Evolutionary conservation across 2,329 filamentous ascomycete genomes (phyloP), one percentile per base, ranked within the genome.

Genomic region (Dactylellina parvicollis): DNA sequence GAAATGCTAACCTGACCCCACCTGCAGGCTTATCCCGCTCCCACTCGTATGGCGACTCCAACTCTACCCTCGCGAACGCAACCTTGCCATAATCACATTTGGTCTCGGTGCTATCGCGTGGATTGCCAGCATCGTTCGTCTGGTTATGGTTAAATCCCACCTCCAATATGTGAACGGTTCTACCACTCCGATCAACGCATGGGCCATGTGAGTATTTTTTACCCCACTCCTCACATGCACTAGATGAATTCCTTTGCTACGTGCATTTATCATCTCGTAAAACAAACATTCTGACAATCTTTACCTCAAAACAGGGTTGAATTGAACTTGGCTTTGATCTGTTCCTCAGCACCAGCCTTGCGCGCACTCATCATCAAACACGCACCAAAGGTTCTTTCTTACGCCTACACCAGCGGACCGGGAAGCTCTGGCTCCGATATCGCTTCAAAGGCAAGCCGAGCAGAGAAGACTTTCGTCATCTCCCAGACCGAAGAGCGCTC

Each of bases 1-100:
- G 38, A 60, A 57, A 64, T 72, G 18, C 67, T 71, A 61, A 71
- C 34, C 32, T 28, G 16, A 20, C 50, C 50, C 42, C 59, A 34
- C 57, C 54, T 64, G 28, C 42, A 72, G 67, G 69, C 54, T 74
- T 32, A 67, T 67, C 30, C 70, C 70, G 16, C 70, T 74, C 47
- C 70, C 70, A 64, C 59, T 74, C 22, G 70, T 74, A 40, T 74
- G 70, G 70, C 62, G 60, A 65, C 70, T 74, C 54, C 70, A 74
- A 64, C 52, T 74, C n/a, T 74, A 67, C 46, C 61, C 70, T 5
- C 61, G 70, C 18, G 70, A 74, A 38, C 61, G 70, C 44, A 67
- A 61, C 38, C 61, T 74, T 26, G 70, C 70, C 26, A 64, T 74
- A 20, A 44, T 74, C 50, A 74, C 70, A 20, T 74, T 74, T 42